Evolutionary conservation across 192 early-diverging fungal species (phyloP).

Genomic region (Coemansia sp.): DNA sequence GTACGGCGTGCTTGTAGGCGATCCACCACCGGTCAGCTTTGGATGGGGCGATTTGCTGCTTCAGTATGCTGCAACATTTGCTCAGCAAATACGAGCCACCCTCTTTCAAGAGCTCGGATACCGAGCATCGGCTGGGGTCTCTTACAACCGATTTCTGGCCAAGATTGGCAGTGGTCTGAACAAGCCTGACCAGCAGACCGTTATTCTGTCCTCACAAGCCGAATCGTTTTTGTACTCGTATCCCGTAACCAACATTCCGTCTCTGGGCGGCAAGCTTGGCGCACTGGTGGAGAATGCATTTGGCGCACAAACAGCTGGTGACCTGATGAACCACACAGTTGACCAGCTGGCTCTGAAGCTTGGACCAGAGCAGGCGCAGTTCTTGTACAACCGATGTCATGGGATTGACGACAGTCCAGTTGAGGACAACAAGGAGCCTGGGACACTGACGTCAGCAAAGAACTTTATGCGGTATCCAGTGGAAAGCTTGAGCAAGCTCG

Average conservation of each 20-base stretch:
- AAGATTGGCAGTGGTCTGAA: slow-evolving; percentile 83
- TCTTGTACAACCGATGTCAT: slow-evolving; percentile 40
- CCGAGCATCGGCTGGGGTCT: slow-evolving; percentile 78
- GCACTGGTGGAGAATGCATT: slow-evolving; percentile 63
- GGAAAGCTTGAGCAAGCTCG: slow-evolving; percentile 17
- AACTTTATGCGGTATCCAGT: slow-evolving; percentile 35
- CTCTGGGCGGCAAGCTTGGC: slow-evolving; percentile 86
- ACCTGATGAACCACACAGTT: slow-evolving; percentile 29
- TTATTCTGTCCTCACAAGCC: slow-evolving; percentile 62
- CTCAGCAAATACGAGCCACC: slow-evolving; percentile 60
- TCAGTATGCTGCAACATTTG: slow-evolving; percentile 67
- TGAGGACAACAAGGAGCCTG: slow-evolving; percentile 26
- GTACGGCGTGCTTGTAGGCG: slow-evolving; percentile 55
- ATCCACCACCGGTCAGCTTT: slow-evolving; percentile 21
- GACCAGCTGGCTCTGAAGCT: slow-evolving; percentile 43
- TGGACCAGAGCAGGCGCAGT: slow-evolving; percentile 23
- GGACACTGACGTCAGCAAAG: slow-evolving; percentile 41
- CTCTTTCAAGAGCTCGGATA: slow-evolving; percentile 71
- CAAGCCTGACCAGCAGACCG: slow-evolving; percentile 80
- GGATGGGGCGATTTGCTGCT: slow-evolving; percentile 82
- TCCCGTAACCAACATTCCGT: slow-evolving; percentile 77
- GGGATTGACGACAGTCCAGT: slow-evolving; percentile 52
- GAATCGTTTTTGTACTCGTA: slow-evolving; percentile 61
- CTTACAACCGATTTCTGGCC: slow-evolving; percentile 82
- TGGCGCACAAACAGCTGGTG: slow-evolving; percentile 43